Conservation (phyloP, 164 flowering plant species). For the Buxus sempervirens region DNA sequence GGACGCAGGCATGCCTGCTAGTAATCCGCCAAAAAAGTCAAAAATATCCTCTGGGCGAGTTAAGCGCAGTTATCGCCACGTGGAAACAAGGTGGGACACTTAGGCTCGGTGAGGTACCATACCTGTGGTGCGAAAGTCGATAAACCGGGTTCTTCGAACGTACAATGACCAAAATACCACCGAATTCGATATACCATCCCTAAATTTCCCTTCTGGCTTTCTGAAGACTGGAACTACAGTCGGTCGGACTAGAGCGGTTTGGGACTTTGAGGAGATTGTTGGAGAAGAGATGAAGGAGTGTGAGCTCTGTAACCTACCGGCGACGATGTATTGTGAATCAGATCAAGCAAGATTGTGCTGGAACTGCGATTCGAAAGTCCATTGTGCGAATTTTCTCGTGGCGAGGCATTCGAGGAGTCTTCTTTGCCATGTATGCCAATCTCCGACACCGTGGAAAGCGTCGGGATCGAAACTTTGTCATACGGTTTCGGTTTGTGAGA, state of each 20-base stretch:
- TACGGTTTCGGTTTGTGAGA: slow-evolving; percentile 25
- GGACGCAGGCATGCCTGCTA: too few species aligned
- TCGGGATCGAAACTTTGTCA: slow-evolving; percentile 30
- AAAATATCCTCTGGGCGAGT: too few species aligned
- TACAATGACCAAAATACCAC: too few species aligned
- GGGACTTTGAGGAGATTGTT: background rate
- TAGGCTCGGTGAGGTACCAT: too few species aligned
- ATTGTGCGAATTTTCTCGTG: slow-evolving; percentile 72
- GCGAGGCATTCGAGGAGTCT: slow-evolving; percentile 59
- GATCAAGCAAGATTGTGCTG: slow-evolving; percentile 76
- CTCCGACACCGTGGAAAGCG: slow-evolving; percentile 66
- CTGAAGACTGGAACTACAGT: too few species aligned
- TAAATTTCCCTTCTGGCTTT: too few species aligned
- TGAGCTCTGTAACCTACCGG: slow-evolving; percentile 50
- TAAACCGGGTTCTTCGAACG: too few species aligned
- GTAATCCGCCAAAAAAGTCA: too few species aligned
- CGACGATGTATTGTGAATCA: slow-evolving; percentile 68
- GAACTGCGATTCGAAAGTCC: slow-evolving; percentile 72
- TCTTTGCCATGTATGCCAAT: slow-evolving; percentile 56
- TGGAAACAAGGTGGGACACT: too few species aligned
- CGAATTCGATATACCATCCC: too few species aligned
- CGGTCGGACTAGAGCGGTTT: background rate
- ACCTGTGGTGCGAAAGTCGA: too few species aligned
- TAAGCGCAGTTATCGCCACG: too few species aligned
- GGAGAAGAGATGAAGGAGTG: slow-evolving; percentile 42